Conservation (phyloP, 176 grass and related monocot species). For the Elaeis guineensis region DNA sequence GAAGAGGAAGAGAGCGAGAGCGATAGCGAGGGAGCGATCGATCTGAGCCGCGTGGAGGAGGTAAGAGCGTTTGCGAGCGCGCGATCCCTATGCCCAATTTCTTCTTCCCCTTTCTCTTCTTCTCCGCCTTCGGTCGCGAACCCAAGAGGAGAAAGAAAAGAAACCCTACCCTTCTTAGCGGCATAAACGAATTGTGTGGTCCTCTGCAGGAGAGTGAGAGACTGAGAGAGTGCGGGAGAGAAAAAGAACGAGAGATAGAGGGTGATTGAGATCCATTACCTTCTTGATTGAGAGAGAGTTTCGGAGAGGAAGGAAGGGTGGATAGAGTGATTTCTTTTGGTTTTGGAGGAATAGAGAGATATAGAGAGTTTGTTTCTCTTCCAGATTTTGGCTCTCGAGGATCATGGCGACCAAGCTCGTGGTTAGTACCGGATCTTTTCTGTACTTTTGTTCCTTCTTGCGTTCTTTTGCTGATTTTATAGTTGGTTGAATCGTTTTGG, state of each 20-base stretch:
- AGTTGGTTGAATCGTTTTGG: neutral
- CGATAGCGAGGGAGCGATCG: neutral
- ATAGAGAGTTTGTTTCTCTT: slow-evolving; percentile 17
- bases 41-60: neutral
- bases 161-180: neutral
- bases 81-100: slow-evolving; percentile 13
- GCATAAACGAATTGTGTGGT: slow-evolving; percentile 15
- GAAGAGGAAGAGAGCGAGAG: neutral
- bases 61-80: slow-evolving; percentile 16
- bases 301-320: slow-evolving; percentile 9
- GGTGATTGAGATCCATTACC: slow-evolving; percentile 2
- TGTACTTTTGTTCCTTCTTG: neutral
- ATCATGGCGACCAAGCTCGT: slow-evolving; percentile 25
- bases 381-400: slow-evolving; percentile 4
- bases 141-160: slow-evolving; percentile 9
- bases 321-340: neutral
- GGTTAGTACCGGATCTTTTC: neutral
- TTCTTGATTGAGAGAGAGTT: neutral
- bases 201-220: slow-evolving; percentile 27
- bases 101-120: slow-evolving; percentile 3
- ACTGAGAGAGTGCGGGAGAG: slow-evolving; percentile 3
- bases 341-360: slow-evolving; percentile 3
- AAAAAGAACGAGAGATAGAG: neutral
- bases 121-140: slow-evolving; percentile 1
- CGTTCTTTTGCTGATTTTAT: neutral